Evolutionary conservation across 2,329 filamentous ascomycete species (phyloP), one percentile per base, ranked within the genome.

Genomic region (Diaporthe helianthi): DNA sequence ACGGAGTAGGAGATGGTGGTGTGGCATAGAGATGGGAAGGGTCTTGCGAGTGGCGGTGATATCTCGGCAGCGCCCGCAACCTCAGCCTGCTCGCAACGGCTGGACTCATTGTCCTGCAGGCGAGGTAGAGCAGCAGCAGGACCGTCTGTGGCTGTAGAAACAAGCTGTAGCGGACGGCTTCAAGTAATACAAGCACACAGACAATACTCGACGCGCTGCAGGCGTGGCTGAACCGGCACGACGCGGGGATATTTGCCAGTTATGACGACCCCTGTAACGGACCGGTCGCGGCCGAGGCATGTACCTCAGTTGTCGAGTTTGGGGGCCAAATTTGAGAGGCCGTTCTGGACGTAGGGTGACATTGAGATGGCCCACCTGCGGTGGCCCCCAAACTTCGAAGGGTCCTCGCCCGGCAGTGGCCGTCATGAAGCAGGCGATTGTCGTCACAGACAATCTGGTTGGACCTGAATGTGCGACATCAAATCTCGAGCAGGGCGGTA

Each of bases 41-140:
- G 17, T 31, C 1, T 47, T 61, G 58, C 58, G 12, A 47, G 47
- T 61, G 58, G 41, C 29, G 29, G 58, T 29, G 58, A 63, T 49
- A 49, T 49, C 58, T 63, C 58, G 58, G 58, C 41, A 63, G 58
- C 41, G 44, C 44, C 58, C 58, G 58, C 44, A 38, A 26, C 22
- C n/a, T 33, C 41, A 63, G 54, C 54, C 54, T 58, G 54, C 44
- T 49, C 44, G 29, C 58, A 36, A 26, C 58, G 44, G 8, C 29
- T 63, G 41, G 29, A 36, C 29, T 19, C 1, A 13, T 24, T 10
- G 3, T n/a, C 26, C 41, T 60, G 38, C 58, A 33, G 41, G 19
- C 5, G 33, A 47, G n/a, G 15, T 38, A 17, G 4, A 38, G 36
- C 36, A 38, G 2, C 29, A 36, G 41, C 2, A 33, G 7, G 15